Conservation (phyloP, 306 rosid genomes). For the Delonix regia region DNA sequence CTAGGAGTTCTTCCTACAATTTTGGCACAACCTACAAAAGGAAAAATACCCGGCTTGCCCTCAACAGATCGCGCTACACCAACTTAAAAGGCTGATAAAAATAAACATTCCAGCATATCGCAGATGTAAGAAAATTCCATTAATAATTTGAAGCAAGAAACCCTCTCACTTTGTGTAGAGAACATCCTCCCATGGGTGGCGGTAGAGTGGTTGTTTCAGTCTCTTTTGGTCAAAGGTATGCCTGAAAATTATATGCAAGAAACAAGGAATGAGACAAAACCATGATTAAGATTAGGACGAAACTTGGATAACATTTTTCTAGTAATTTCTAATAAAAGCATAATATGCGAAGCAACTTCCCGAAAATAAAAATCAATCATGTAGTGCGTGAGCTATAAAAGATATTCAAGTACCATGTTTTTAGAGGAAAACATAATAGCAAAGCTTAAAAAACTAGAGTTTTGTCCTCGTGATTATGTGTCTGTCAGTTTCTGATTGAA, state of each 20-base stretch:
- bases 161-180: constrained; percentile 88
- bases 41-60: constrained; percentile 31
- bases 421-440: not conserved
- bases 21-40: constrained; percentile 51
- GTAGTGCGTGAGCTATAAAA: not conserved
- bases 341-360: not conserved
- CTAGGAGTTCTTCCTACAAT: constrained; percentile 39
- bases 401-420: not conserved
- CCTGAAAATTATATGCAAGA: constrained; percentile 53
- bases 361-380: not conserved
- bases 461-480: not conserved
- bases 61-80: constrained; percentile 51
- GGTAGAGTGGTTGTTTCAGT: constrained; percentile 97
- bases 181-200: constrained; percentile 99
- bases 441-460: not conserved
- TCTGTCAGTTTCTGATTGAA: no score
- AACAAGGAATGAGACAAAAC: constrained; percentile 30
- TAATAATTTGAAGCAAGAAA: constrained; percentile 33
- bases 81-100: constrained; percentile 40
- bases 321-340: not conserved
- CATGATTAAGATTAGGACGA: not conserved
- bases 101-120: constrained; percentile 43
- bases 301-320: no score
- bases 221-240: constrained; percentile 99
- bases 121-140: constrained; percentile 37